These are phyloP conservation scores for Annulohypoxylon bovei DNA, from an alignment of 495 filamentous ascomycete species.

Conservation along the genomic window DNA sequence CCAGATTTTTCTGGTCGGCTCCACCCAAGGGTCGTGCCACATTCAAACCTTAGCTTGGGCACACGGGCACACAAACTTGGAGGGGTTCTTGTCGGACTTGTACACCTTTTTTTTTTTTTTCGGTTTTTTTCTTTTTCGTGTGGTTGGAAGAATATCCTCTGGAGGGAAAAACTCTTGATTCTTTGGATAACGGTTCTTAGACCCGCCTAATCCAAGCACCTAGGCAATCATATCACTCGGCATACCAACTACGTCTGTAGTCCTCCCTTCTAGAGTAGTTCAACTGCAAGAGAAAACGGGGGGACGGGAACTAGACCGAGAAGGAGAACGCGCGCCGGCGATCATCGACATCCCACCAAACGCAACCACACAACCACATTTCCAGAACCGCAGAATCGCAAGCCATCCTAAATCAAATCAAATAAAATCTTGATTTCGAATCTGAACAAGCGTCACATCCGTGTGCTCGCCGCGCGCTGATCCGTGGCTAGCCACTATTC, in stretches of 20 bases:
- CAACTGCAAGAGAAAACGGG: conserved; percentile 23
- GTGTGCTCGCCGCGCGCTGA: conserved; percentile 30
- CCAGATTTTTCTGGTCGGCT: conserved; percentile 35
- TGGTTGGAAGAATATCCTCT: conserved; percentile 14
- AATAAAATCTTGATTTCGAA: conserved; percentile 18
- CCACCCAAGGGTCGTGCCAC: conserved; percentile 41
- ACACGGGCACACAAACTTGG: conserved; percentile 20
- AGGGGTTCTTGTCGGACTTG: conserved; percentile 34
- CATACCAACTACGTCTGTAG: not conserved
- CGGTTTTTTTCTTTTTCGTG: not conserved
- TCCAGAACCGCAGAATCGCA: not conserved
- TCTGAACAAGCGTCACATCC: conserved; percentile 18
- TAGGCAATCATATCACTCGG: conserved; percentile 8
- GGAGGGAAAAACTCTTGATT: not conserved
- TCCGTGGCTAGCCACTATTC: conserved; percentile 16
- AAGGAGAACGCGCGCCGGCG: conserved; percentile 27
- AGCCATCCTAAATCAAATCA: not conserved
- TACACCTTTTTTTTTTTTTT: conserved; percentile 26
- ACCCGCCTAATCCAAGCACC: not conserved
- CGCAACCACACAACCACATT: not conserved
- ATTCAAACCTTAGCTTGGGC: conserved; percentile 30
- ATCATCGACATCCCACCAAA: conserved; percentile 21
- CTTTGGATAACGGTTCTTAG: not conserved
- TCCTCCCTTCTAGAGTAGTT: conserved; percentile 6
- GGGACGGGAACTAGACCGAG: conserved; percentile 38